phyloP scores from a whole-genome alignment of 2,329 filamentous ascomycete genomes.

The Apiospora malaysiana region DNA sequence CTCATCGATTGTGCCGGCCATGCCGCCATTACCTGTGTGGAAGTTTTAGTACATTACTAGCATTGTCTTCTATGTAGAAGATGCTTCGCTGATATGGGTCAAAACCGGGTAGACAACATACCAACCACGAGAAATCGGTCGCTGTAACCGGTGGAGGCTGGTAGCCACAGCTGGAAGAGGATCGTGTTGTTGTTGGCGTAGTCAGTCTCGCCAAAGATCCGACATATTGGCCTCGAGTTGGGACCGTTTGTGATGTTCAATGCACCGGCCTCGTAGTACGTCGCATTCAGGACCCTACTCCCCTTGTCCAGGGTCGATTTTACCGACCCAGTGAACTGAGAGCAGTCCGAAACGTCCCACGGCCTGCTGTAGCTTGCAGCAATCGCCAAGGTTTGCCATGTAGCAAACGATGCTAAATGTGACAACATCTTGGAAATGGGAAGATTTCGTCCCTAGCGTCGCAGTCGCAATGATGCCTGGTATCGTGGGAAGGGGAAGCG shows the following conservation, averaged over 20 bases:
- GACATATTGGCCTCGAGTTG: slow-evolving; percentile 29
- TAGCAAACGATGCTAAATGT: background rate
- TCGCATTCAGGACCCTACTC: slow-evolving; percentile 26
- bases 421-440: background rate
- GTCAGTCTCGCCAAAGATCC: slow-evolving; percentile 28
- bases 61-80: background rate
- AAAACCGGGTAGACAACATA: slow-evolving; percentile 18
- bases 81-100: no score
- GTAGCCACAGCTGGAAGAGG: slow-evolving; percentile 35
- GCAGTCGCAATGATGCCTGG: background rate
- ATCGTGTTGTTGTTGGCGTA: slow-evolving; percentile 32
- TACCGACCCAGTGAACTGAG: slow-evolving; percentile 27
- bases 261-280: slow-evolving; percentile 22
- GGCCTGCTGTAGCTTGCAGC: background rate
- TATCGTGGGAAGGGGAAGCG: background rate
- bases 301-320: slow-evolving; percentile 15
- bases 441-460: background rate
- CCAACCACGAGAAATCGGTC: slow-evolving; percentile 34
- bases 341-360: slow-evolving; percentile 28
- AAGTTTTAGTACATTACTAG: no score
- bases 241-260: slow-evolving; percentile 25
- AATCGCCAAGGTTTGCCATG: slow-evolving; percentile 9
- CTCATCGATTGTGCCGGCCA: slow-evolving; percentile 32
- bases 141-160: slow-evolving; percentile 28
- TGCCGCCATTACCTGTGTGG: slow-evolving; percentile 33